Conservation (phyloP, 495 filamentous ascomycete species). For the Tuber indicum region DNA sequence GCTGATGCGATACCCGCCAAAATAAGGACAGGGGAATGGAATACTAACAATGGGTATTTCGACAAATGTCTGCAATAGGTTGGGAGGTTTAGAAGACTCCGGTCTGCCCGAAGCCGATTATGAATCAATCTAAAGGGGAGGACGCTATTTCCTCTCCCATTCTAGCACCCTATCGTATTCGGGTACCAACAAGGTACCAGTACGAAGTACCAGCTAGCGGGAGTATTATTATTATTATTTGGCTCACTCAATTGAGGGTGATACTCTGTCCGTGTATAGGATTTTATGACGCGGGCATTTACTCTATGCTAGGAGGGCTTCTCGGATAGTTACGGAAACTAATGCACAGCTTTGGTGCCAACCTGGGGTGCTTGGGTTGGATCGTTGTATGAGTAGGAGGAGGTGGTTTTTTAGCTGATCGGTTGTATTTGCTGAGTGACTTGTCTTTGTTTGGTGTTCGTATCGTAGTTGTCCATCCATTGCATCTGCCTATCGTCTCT, state of each 20-base stretch:
- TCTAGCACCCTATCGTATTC: not conserved
- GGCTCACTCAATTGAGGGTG: not conserved
- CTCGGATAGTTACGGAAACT: not conserved
- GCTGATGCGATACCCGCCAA: no score
- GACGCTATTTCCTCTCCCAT: not conserved
- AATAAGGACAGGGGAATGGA: not conserved
- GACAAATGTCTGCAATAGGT: not conserved
- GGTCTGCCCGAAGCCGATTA: not conserved
- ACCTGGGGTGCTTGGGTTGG: not conserved
- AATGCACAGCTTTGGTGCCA: not conserved
- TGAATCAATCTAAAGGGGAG: not conserved
- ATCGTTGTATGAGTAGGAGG: not conserved
- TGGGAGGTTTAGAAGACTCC: not conserved
- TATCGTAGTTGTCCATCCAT: not conserved
- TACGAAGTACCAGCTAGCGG: not conserved
- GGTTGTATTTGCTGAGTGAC: not conserved
- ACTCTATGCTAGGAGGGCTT: not conserved
- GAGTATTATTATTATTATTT: not conserved
- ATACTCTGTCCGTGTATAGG: not conserved
- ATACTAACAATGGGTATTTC: not conserved
- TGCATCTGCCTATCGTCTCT: not conserved
- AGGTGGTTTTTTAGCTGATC: not conserved
- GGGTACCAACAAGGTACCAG: not conserved
- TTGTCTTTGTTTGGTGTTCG: not conserved
- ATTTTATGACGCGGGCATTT: not conserved